Evolutionary conservation across 805 yeast species (phyloP).

Genomic region (Aciculoconidium aculeatum): DNA sequence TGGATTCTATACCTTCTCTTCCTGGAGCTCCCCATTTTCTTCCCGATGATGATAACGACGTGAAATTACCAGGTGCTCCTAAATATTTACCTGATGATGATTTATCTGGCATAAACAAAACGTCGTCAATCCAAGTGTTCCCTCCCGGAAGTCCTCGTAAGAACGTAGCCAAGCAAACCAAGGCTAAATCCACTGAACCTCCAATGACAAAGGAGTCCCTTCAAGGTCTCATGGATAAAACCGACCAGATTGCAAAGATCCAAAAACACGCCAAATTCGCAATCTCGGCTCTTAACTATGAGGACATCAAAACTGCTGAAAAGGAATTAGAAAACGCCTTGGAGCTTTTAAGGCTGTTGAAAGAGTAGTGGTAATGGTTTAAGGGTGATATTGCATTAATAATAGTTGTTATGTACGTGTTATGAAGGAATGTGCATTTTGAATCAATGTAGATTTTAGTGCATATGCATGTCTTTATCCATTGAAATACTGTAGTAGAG

Average conservation of each 20-base stretch:
- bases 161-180: constrained; percentile 1
- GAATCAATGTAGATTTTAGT: no score
- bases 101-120: constrained; percentile 29
- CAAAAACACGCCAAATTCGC: constrained; percentile 74
- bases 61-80: constrained; percentile 39
- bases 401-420: neutral
- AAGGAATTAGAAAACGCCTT: constrained; percentile 53
- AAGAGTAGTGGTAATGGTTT: neutral
- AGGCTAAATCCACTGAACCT: no score
- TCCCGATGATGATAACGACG: constrained; percentile 18
- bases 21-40: constrained; percentile 37
- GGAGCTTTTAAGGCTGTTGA: constrained; percentile 26
- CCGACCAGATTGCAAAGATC: constrained; percentile 51
- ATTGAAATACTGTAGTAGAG: no score
- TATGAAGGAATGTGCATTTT: neutral
- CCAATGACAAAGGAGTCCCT: constrained; percentile 32
- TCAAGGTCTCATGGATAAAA: constrained; percentile 44
- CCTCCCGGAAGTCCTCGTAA: constrained; percentile 14
- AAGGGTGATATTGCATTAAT: neutral
- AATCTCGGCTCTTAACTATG: constrained; percentile 72
- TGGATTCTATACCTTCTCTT: constrained; percentile 14
- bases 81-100: constrained; percentile 37
- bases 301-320: constrained; percentile 65
- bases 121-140: constrained; percentile 32
- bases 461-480: no score